Base-by-base conservation (phyloP, 805 yeast genomes). In the Sugiyamaella lignohabitans region DNA sequence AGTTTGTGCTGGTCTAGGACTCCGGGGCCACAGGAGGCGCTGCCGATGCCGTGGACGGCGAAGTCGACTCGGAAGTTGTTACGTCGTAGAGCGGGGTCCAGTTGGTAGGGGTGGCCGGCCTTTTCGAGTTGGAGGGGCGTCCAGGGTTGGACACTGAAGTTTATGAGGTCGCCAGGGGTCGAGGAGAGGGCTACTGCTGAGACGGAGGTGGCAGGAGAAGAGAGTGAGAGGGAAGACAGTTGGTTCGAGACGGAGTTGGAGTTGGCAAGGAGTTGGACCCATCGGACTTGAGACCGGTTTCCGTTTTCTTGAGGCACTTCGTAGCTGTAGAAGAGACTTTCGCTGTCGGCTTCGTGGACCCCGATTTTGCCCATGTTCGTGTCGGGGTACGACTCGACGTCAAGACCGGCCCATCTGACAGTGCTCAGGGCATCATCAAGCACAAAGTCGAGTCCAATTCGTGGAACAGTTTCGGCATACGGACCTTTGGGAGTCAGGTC, bases 291-390 rank as follows among this genome's bases (percentile, higher is more conserved):
- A 21, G 56, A 52, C 27, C 64, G 63, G 48, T 66, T 67, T 22
- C 70, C 69, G 43, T 60, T 62, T 38, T 66, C 70, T 51, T 67
- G 70, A 1, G 70, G 70, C 35, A 55, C 63, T 14, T 66, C 69
- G 48, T 66, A 66, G 22, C 41, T 40, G 36, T 52, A 55, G 43
- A 57, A 60, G 18, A 64, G 50, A 0, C 54, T 53, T 3, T 39
- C 48, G 17, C 49, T 54, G 2, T 48, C 27, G n/a, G 46, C 29
- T 6, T 39, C 38, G 45, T 55, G 55, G 2, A 58, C 30, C 3
- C 67, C 70, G 32, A 63, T 38, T 37, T 43, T 53, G 11, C 61
- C 62, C 17, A 53, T 56, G 35, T 57, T 54, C 45, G 63, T 61
- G 46, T 67, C 71, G 14, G 60, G 49, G 49, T 67, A 67, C 21